Evolutionary conservation across 2,329 filamentous ascomycete species (phyloP).

Genomic region (Stachybotrys chlorohalonatus): DNA sequence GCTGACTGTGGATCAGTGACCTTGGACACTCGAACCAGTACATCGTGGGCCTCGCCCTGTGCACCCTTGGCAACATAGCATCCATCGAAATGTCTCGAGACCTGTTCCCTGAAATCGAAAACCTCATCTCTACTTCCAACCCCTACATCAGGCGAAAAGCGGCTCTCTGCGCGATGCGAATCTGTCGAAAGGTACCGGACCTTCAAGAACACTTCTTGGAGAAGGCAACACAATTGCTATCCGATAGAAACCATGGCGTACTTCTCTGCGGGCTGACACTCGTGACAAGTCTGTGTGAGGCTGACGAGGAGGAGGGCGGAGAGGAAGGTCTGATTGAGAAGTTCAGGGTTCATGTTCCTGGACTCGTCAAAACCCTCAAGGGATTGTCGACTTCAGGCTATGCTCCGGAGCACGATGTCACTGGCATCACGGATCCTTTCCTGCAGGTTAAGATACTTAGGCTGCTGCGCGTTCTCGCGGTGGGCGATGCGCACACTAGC

Average conservation of each 20-base stretch:
- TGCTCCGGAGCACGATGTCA: conserved; percentile 95
- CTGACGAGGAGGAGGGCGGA: conserved; percentile 85
- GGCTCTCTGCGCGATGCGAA: conserved; percentile 96
- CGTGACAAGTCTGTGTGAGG: conserved; percentile 86
- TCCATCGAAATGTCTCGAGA: conserved; percentile 98
- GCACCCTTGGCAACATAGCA: conserved; percentile 94
- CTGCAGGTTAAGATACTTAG: conserved; percentile 93
- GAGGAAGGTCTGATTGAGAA: conserved; percentile 84
- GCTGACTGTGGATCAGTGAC: conserved; percentile 50
- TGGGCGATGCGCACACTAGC: conserved; percentile 78
- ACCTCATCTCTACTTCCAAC: conserved; percentile 82
- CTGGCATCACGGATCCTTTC: conserved; percentile 95
- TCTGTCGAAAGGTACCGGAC: conserved; percentile 96
- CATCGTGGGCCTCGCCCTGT: conserved; percentile 90
- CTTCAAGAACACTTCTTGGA: conserved; percentile 95
- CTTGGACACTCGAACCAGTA: conserved; percentile 97
- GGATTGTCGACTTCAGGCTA: conserved; percentile 91
- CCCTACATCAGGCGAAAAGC: conserved; percentile 98
- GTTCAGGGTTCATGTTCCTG: conserved; percentile 78
- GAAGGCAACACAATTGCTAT: conserved; percentile 78
- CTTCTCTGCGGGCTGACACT: conserved; percentile 86
- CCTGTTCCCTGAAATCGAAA: conserved; percentile 92
- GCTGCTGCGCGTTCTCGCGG: conserved; percentile 74
- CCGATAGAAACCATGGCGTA: conserved; percentile 93
- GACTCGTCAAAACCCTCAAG: conserved; percentile 84